A percentile compares a stretch with the other conserved stretches of the same genome.
Conservation (phyloP, 2,329 filamentous ascomycete genomes). For the Cryphonectria radicalis region DNA sequence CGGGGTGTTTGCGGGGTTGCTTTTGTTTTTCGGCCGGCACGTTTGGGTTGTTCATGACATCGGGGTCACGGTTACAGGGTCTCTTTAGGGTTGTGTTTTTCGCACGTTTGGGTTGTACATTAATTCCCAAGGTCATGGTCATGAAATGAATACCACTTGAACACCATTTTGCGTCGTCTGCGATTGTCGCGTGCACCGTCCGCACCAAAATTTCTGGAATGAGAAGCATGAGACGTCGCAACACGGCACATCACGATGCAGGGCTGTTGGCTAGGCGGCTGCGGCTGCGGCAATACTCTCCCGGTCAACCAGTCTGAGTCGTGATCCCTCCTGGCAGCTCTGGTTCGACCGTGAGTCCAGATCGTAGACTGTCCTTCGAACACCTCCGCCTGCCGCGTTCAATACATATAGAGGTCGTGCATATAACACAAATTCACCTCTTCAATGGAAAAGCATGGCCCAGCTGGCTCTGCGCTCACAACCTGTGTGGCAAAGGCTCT, state of each 20-base stretch:
- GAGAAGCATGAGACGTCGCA: too few relatives aligned
- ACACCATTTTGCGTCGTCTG: slow-evolving; percentile 35
- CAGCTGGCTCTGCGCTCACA: background rate
- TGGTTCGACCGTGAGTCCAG: background rate
- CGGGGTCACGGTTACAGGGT: slow-evolving; percentile 76
- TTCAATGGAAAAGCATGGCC: background rate
- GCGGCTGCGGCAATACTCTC: background rate
- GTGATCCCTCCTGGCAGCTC: background rate
- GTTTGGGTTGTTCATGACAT: slow-evolving; percentile 78
- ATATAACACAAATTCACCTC: background rate
- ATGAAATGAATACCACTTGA: slow-evolving; percentile 63
- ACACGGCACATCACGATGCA: background rate
- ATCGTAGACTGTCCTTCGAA: background rate
- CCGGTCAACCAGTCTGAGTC: background rate
- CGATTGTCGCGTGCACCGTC: background rate
- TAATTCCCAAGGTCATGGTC: slow-evolving; percentile 70
- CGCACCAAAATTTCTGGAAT: background rate
- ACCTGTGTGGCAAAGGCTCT: background rate
- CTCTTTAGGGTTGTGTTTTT: slow-evolving; percentile 64
- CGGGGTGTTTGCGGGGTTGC: slow-evolving; percentile 47
- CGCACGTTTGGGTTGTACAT: slow-evolving; percentile 71
- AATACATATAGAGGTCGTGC: background rate
- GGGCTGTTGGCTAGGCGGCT: background rate
- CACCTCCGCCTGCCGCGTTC: background rate
- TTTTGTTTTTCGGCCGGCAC: slow-evolving; percentile 66